A percentile compares a stretch with the other conserved stretches of the same genome.
phyloP scores from a whole-genome alignment of 176 grass and related monocot species.

The Aegilops longissima region DNA sequence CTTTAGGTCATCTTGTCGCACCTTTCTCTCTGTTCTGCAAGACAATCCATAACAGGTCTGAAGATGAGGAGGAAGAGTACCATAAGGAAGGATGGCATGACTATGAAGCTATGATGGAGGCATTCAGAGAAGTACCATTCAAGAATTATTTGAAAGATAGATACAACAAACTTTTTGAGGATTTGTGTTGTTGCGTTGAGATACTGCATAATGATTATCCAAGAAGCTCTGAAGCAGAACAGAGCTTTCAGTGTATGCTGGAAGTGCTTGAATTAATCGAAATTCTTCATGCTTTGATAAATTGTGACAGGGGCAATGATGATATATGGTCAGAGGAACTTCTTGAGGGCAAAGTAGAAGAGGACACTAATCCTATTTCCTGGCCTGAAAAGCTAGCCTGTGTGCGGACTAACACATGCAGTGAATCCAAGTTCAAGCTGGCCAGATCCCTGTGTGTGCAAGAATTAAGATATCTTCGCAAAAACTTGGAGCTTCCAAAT shows the following conservation, averaged over 20 bases:
- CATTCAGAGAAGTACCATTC: slow-evolving; percentile 7
- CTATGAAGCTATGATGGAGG: background rate
- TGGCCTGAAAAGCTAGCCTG: background rate
- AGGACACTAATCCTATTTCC: background rate
- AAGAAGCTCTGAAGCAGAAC: slow-evolving; percentile 19
- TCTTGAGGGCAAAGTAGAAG: slow-evolving; percentile 19
- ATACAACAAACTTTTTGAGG: background rate
- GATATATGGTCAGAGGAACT: slow-evolving; percentile 31
- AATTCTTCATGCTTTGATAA: slow-evolving; percentile 19
- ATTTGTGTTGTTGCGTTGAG: slow-evolving; percentile 15
- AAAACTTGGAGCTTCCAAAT: background rate
- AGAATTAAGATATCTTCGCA: background rate
- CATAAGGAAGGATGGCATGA: background rate
- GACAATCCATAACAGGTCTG: background rate
- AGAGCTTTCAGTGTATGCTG: slow-evolving; percentile 21
- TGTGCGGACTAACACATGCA: background rate
- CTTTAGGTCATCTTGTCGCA: background rate
- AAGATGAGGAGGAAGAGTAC: background rate
- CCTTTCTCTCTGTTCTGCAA: background rate
- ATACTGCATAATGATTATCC: slow-evolving; percentile 32
- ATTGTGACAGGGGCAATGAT: background rate
- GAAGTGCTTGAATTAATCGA: slow-evolving; percentile 22
- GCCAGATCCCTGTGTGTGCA: slow-evolving; percentile 26
- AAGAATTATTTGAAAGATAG: slow-evolving; percentile 10
- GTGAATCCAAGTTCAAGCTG: slow-evolving; percentile 24